A percentile compares a stretch with the other conserved stretches of the same genome.
Evolutionary conservation across 352 stramenopile genomes (phyloP).

Genomic region (Globisporangium splendens): DNA sequence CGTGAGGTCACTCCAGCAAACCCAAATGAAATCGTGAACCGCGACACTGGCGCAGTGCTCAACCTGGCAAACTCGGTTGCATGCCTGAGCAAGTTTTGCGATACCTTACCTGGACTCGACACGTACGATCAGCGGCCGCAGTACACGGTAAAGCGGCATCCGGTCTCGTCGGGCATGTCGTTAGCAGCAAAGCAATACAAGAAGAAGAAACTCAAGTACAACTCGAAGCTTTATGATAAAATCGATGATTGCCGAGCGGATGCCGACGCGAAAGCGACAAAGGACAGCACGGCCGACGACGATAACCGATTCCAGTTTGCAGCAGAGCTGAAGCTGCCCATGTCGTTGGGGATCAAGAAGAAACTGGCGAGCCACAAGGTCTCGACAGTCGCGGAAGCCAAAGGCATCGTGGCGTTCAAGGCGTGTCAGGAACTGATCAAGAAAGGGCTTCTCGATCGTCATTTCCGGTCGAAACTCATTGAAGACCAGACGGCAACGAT

Average conservation of each 20-base stretch:
- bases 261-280: slow-evolving; percentile 20
- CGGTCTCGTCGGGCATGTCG: slow-evolving; percentile 41
- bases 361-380: slow-evolving; percentile 66
- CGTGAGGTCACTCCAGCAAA: slow-evolving; percentile 6
- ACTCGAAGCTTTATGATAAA: slow-evolving; percentile 72
- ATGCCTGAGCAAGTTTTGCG: slow-evolving; percentile 75
- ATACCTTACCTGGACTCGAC: slow-evolving; percentile 74
- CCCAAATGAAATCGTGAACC: slow-evolving; percentile 53
- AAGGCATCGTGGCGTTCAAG: slow-evolving; percentile 82
- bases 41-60: slow-evolving; percentile 62
- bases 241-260: slow-evolving; percentile 64
- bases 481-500: slow-evolving; percentile 42
- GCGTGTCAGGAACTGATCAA: slow-evolving; percentile 72
- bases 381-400: slow-evolving; percentile 52
- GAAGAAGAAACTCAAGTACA: slow-evolving; percentile 81
- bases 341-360: slow-evolving; percentile 56
- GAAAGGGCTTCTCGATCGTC: slow-evolving; percentile 58
- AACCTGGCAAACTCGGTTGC: slow-evolving; percentile 60
- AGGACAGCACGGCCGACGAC: slow-evolving; percentile 14
- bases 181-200: slow-evolving; percentile 47
- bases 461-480: slow-evolving; percentile 68
- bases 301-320: slow-evolving; percentile 52
- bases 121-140: slow-evolving; percentile 79
- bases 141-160: slow-evolving; percentile 73
- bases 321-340: slow-evolving; percentile 59